Conservation (phyloP, 2,329 filamentous ascomycete genomes). For the Calcarisporium arbuscula region DNA sequence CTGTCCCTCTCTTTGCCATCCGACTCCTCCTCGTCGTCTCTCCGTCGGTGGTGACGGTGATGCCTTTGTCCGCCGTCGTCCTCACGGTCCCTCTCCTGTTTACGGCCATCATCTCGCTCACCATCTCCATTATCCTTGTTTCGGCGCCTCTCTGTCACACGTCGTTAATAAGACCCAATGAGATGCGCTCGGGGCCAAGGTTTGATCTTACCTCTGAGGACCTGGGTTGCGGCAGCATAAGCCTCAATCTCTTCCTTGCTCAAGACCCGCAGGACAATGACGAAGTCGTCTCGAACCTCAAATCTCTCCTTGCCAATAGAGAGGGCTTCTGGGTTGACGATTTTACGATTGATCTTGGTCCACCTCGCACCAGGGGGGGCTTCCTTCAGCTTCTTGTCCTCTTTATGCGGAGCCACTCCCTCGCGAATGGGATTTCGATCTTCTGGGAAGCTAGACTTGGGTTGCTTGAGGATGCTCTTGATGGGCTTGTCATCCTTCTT, state of each 20-base stretch:
- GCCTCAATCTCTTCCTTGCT: conserved; percentile 85
- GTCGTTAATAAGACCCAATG: too few species aligned
- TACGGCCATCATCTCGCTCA: conserved; percentile 15
- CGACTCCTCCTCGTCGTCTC: conserved; percentile 14
- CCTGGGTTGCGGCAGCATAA: conserved; percentile 73
- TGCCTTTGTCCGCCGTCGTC: conserved; percentile 18
- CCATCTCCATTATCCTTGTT: conserved; percentile 21
- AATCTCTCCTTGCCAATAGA: conserved; percentile 84
- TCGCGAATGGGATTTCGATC: conserved; percentile 77
- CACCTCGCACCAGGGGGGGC: conserved; percentile 76
- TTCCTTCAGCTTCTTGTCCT: conserved; percentile 64
- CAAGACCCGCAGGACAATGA: conserved; percentile 85
- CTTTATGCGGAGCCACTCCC: conserved; percentile 89
- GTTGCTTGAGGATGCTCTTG: conserved; percentile 80
- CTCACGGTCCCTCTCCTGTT: conserved; percentile 22
- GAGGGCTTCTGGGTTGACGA: conserved; percentile 85
- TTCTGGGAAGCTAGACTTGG: conserved; percentile 79
- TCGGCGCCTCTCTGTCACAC: conserved; percentile 23
- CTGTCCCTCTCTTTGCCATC: conserved; percentile 24
- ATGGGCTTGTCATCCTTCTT: conserved; percentile 61
- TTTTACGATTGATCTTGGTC: conserved; percentile 84
- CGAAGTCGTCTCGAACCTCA: conserved; percentile 86
- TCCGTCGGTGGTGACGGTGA: conserved; percentile 15
- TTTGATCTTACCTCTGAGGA: conserved; percentile 63
- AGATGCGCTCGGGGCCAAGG: neutral